phyloP scores from a whole-genome alignment of 768 basidiomycete species.

The Tylopilus sp. region DNA sequence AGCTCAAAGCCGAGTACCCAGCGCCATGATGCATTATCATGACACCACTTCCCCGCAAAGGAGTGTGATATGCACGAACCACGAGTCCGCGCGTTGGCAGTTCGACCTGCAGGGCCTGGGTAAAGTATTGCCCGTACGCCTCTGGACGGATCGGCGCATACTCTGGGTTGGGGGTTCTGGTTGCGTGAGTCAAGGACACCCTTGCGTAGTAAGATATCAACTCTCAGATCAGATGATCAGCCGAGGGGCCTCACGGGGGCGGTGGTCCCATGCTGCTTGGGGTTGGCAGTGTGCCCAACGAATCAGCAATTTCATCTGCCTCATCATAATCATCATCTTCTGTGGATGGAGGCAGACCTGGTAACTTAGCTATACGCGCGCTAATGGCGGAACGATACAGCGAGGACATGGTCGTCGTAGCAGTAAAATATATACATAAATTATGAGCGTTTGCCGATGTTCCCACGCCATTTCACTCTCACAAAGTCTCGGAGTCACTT shows the following conservation, averaged over 20 bases:
- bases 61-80: slow-evolving; percentile 81
- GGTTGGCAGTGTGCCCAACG: slow-evolving; percentile 57
- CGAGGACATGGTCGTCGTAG: slow-evolving; percentile 50
- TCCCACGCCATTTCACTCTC: too few species aligned
- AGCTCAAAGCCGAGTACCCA: slow-evolving; percentile 86
- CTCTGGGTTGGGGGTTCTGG: slow-evolving; percentile 51
- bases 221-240: slow-evolving; percentile 8
- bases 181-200: slow-evolving; percentile 28
- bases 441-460: too few species aligned
- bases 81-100: slow-evolving; percentile 61
- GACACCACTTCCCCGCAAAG: slow-evolving; percentile 57
- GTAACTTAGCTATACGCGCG: slow-evolving; percentile 74
- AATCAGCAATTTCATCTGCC: slow-evolving; percentile 51
- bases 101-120: slow-evolving; percentile 72
- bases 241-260: slow-evolving; percentile 47
- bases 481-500: too few species aligned
- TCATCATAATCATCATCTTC: slow-evolving; percentile 41
- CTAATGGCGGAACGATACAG: slow-evolving; percentile 76
- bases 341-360: slow-evolving; percentile 43
- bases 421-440: too few species aligned
- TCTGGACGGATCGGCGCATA: slow-evolving; percentile 74
- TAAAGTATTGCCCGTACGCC: slow-evolving; percentile 56
- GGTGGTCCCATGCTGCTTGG: slow-evolving; percentile 53
- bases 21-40: slow-evolving; percentile 96
- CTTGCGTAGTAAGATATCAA: slow-evolving; percentile 17